These are phyloP conservation scores for Penicillium sp. DNA, from an alignment of 2,329 filamentous ascomycete genomes.

Conservation along the genomic window DNA sequence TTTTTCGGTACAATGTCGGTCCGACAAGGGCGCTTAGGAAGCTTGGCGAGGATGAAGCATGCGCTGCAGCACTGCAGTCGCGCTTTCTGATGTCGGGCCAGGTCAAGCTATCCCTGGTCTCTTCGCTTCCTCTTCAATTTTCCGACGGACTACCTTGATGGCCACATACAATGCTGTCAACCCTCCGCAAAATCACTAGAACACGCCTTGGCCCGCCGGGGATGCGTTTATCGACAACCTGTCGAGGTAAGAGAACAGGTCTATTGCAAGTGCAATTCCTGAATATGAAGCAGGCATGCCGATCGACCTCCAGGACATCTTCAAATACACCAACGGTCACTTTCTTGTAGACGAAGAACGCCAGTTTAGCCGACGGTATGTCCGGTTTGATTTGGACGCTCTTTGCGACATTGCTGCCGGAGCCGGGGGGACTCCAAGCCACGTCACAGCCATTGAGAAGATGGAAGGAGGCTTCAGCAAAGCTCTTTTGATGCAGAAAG, in stretches of 20 bases:
- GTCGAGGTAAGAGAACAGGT: constrained; percentile 17
- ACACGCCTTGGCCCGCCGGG: constrained; percentile 2
- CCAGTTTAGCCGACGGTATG: constrained; percentile 24
- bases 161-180: constrained; percentile 2
- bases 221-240: constrained; percentile 11
- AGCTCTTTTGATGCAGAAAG: constrained; percentile 29
- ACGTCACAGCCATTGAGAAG: constrained; percentile 21
- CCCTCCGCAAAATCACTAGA: constrained; percentile 7
- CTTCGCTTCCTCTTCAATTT: not conserved
- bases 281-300: constrained; percentile 19
- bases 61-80: no score
- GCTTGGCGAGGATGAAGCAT: no score
- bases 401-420: constrained; percentile 23
- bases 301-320: constrained; percentile 23
- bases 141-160: not conserved
- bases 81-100: no score
- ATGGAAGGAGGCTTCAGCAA: constrained; percentile 36
- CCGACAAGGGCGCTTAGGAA: no score
- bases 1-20: no score
- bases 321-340: constrained; percentile 29
- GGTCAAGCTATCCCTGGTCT: not conserved
- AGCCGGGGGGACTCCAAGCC: constrained; percentile 9
- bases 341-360: constrained; percentile 28
- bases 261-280: constrained; percentile 5
- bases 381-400: constrained; percentile 23